Percentiles rank a stretch among this genome's conserved stretches.
Conservation (phyloP, 495 filamentous ascomycete genomes). For the Aspergillus sclerotiicarbonarius region DNA sequence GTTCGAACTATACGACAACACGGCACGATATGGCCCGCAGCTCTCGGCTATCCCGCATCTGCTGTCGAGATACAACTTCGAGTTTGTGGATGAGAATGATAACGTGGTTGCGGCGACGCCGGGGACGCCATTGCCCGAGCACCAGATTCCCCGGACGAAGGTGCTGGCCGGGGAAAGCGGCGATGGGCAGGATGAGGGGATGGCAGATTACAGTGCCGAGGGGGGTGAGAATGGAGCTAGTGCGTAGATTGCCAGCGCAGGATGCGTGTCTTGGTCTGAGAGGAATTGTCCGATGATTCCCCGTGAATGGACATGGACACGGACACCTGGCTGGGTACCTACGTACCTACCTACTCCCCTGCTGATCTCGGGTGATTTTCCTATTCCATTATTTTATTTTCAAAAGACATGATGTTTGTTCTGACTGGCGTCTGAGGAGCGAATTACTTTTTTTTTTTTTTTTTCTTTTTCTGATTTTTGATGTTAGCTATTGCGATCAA, state of each 20-base stretch:
- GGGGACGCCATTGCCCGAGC: constrained; percentile 48
- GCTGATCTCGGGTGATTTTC: too few relatives aligned
- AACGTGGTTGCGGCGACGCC: constrained; percentile 86
- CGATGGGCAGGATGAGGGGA: constrained; percentile 43
- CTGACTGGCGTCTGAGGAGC: too few relatives aligned
- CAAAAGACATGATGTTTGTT: too few relatives aligned
- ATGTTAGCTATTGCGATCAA: too few relatives aligned
- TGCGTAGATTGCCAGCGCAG: background rate
- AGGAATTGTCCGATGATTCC: too few relatives aligned
- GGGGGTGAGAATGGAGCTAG: constrained; percentile 23
- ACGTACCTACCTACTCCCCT: too few relatives aligned
- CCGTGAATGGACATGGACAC: too few relatives aligned
- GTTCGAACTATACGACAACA: constrained; percentile 98
- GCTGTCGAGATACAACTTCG: constrained; percentile 92
- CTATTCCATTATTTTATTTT: too few relatives aligned
- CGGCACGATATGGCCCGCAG: constrained; percentile 89
- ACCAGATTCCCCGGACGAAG: constrained; percentile 60
- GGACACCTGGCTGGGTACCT: too few relatives aligned
- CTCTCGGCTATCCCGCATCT: constrained; percentile 93
- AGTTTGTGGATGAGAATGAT: constrained; percentile 95
- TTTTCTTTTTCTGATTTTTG: too few relatives aligned
- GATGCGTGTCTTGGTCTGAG: background rate
- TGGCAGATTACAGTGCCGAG: constrained; percentile 35
- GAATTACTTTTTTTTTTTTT: too few relatives aligned
- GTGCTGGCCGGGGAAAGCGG: constrained; percentile 70